phyloP scores from a whole-genome alignment of 2,329 filamentous ascomycete genomes.

The Penicillium vulpinum region DNA sequence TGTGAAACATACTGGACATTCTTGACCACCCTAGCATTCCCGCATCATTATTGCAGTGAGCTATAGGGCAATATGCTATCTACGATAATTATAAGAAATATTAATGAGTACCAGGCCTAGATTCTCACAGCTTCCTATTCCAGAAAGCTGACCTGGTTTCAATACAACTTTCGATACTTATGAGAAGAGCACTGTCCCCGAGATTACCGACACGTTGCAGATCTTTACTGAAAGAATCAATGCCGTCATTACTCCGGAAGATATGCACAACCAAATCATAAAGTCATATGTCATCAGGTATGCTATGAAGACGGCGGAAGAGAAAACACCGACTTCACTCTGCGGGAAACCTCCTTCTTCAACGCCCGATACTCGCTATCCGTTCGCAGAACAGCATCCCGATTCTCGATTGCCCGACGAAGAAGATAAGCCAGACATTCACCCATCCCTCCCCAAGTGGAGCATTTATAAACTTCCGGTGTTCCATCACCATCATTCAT shows the following conservation, averaged over 20 bases:
- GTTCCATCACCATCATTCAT: constrained; percentile 34
- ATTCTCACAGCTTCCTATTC: not conserved
- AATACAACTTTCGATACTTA: not conserved
- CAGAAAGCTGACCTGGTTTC: not conserved
- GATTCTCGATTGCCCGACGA: constrained; percentile 59
- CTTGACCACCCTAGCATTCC: not conserved
- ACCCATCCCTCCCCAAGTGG: constrained; percentile 57
- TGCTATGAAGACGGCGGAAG: constrained; percentile 2
- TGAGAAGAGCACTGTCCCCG: not conserved
- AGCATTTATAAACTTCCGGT: constrained; percentile 56
- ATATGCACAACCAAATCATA: not conserved
- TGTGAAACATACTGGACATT: not conserved
- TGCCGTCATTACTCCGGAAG: not conserved
- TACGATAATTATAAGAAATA: not conserved
- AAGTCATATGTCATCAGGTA: not conserved
- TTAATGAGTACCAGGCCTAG: not conserved
- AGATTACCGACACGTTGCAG: not conserved
- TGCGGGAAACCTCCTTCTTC: constrained; percentile 24
- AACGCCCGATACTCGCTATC: constrained; percentile 42
- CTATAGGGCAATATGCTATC: not conserved
- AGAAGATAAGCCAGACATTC: constrained; percentile 80
- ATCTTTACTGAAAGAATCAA: not conserved
- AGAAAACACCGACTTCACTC: constrained; percentile 13
- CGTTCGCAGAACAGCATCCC: constrained; percentile 58
- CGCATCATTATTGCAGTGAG: not conserved